Evolutionary conservation across 495 filamentous ascomycete genomes (phyloP).

Genomic region (Neurospora sp.): DNA sequence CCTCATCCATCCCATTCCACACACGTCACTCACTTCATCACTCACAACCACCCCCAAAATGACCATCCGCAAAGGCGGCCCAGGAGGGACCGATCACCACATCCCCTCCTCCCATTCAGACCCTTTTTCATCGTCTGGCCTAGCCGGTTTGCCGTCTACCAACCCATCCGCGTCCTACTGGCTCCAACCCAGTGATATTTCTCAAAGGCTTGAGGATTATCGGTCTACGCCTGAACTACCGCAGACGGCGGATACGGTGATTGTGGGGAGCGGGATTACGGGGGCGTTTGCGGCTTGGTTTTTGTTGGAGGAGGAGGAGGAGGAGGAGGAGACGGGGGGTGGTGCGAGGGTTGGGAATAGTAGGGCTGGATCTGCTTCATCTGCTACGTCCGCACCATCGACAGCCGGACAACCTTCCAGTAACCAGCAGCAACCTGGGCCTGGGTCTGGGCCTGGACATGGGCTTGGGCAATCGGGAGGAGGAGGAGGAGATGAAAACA

Average conservation of each 20-base stretch:
- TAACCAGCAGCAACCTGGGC: background rate
- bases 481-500: background rate
- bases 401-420: background rate
- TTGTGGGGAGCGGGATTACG: conserved; percentile 67
- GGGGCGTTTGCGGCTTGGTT: conserved; percentile 57
- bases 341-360: conserved; percentile 24
- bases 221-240: conserved; percentile 53
- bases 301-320: conserved; percentile 31
- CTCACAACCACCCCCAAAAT: background rate
- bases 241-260: conserved; percentile 49
- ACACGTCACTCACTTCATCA: too few species aligned
- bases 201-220: conserved; percentile 46
- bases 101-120: background rate
- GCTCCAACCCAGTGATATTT: conserved; percentile 44
- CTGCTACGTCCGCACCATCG: background rate
- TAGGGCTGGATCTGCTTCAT: conserved; percentile 36
- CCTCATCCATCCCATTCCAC: background rate
- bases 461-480: background rate
- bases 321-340: conserved; percentile 6
- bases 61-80: background rate
- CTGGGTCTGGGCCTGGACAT: too few species aligned
- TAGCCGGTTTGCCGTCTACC: conserved; percentile 38
- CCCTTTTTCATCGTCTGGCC: background rate
- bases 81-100: background rate
- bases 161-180: conserved; percentile 64